Evolutionary conservation across 108 stramenopile genomes (phyloP).

Genomic region (Pseudonitzschia delicatissima): DNA sequence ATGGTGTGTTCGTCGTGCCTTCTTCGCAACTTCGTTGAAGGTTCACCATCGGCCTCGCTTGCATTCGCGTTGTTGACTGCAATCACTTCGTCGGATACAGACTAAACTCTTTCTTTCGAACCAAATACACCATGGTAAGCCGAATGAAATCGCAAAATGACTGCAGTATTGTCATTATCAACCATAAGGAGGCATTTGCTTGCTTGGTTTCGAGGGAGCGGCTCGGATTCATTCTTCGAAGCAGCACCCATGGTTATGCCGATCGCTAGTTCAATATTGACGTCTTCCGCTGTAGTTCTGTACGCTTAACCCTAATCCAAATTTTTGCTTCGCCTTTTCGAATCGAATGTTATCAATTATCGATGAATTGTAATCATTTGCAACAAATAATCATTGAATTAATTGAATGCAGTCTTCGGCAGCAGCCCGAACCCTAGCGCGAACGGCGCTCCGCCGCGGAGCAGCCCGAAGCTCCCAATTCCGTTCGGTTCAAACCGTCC

Average conservation of each 20-base stretch:
- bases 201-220: no score
- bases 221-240: no score
- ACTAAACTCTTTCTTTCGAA: background rate
- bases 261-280: no score
- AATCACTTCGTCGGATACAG: background rate
- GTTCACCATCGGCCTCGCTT: no score
- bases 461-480: background rate
- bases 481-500: constrained; percentile 69
- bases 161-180: no score
- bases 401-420: constrained; percentile 23
- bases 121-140: background rate
- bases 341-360: background rate
- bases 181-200: no score
- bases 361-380: background rate
- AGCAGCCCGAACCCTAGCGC: constrained; percentile 25
- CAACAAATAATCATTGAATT: background rate
- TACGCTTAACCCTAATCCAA: background rate
- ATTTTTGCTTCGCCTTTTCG: background rate
- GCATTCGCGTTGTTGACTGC: background rate
- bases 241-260: no score
- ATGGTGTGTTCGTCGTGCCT: background rate
- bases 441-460: constrained; percentile 23
- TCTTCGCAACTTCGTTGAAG: background rate
- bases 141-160: no score
- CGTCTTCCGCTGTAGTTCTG: no score